Percentiles rank a stretch among this genome's conserved stretches.
Conservation (phyloP, 768 basidiomycete genomes). For the Amylocystis lapponica region DNA sequence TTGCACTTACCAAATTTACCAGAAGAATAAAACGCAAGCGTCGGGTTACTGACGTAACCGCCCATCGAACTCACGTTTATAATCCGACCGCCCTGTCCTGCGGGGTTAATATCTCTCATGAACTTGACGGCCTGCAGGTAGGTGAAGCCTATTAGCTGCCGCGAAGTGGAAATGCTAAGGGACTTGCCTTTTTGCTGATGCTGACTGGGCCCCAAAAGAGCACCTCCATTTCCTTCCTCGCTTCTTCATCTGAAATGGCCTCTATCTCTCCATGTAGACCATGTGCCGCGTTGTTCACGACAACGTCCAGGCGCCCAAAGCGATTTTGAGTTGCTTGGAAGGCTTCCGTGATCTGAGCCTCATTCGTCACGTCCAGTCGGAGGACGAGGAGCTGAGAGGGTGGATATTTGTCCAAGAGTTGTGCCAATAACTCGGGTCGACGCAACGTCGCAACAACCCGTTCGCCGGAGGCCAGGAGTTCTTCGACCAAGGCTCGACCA, state of each 20-base stretch:
- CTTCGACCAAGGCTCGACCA: slow-evolving; percentile 23
- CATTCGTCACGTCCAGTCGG: slow-evolving; percentile 24
- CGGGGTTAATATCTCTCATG: slow-evolving; percentile 14
- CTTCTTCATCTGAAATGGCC: slow-evolving; percentile 26
- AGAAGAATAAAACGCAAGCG: slow-evolving; percentile 27
- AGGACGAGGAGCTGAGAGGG: slow-evolving; percentile 24
- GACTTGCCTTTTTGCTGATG: slow-evolving; percentile 31
- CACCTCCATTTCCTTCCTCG: slow-evolving; percentile 33
- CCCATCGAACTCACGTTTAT: slow-evolving; percentile 30
- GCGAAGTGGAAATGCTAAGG: no score
- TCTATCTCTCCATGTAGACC: slow-evolving; percentile 31
- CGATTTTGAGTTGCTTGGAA: slow-evolving; percentile 2
- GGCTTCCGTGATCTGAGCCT: slow-evolving; percentile 10
- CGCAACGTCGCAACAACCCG: slow-evolving; percentile 30
- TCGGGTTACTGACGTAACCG: slow-evolving; percentile 27
- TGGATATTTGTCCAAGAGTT: slow-evolving; percentile 17
- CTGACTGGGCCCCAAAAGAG: slow-evolving; percentile 41
- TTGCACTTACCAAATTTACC: slow-evolving; percentile 29
- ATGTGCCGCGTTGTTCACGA: slow-evolving; percentile 26
- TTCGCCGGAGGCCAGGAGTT: slow-evolving; percentile 26
- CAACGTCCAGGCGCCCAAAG: slow-evolving; percentile 28
- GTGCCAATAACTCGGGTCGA: slow-evolving; percentile 17
- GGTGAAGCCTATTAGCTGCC: neutral
- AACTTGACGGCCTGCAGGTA: slow-evolving; percentile 7
- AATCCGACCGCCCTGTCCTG: slow-evolving; percentile 14